phyloP scores from a whole-genome alignment of 1,284 basidiomycete genomes.

The Flammula alnicola region DNA sequence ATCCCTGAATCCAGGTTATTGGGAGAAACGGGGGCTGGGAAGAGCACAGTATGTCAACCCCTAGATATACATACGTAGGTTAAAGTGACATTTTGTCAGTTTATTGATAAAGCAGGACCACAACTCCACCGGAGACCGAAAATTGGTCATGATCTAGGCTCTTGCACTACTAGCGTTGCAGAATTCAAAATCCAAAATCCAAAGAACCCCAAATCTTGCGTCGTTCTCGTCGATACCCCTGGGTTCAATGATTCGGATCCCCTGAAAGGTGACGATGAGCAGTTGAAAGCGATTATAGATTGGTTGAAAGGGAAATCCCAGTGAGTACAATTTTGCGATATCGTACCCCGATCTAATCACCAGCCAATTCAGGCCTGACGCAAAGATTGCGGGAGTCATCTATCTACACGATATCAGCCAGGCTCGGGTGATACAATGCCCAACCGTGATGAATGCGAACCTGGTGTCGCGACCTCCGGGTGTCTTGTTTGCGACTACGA shows the following conservation, averaged over 20 bases:
- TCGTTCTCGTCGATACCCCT: neutral
- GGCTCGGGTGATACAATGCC: too few relatives aligned
- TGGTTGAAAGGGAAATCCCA: neutral
- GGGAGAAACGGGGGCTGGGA: constrained; percentile 4
- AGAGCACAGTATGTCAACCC: neutral
- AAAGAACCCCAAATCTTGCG: neutral
- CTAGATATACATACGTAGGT: neutral
- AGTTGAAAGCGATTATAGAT: neutral
- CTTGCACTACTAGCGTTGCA: neutral
- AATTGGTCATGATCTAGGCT: neutral
- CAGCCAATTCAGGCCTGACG: neutral
- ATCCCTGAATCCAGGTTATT: neutral
- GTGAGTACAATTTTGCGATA: neutral
- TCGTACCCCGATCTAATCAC: neutral
- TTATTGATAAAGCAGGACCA: neutral
- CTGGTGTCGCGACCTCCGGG: too few relatives aligned
- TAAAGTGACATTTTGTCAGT: neutral
- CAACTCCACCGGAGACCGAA: neutral
- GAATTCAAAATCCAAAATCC: neutral
- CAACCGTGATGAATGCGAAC: too few relatives aligned
- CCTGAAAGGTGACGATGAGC: neutral
- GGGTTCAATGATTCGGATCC: constrained; percentile 3
- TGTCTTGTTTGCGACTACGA: too few relatives aligned
- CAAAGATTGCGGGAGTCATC: too few relatives aligned
- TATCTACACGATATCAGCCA: too few relatives aligned